phyloP scores from a whole-genome alignment of 176 grass and related monocot genomes.

The Oryza brachyantha region DNA sequence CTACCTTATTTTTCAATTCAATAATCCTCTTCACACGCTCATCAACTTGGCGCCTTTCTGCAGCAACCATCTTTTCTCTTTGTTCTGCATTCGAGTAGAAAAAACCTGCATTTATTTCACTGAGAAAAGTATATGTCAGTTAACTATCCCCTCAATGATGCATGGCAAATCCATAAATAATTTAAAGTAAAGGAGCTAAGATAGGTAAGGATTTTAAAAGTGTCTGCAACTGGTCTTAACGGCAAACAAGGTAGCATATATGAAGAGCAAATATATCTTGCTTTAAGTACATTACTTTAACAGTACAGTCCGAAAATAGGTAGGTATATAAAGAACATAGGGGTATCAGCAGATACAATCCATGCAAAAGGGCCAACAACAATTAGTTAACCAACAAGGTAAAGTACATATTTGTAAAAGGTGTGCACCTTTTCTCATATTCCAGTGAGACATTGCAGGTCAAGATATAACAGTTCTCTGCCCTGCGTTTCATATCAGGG shows the following conservation, averaged over 20 bases:
- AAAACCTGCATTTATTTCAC: slow-evolving; percentile 99
- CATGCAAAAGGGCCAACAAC: not conserved
- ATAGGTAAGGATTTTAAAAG: not conserved
- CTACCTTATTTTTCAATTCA: slow-evolving; percentile 89
- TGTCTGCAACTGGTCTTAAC: not conserved
- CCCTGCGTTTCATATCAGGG: slow-evolving; percentile 98
- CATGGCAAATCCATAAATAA: not conserved
- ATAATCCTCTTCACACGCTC: slow-evolving; percentile 92
- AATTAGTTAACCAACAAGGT: not conserved
- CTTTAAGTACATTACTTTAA: not conserved
- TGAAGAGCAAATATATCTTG: not conserved
- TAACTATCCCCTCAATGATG: not conserved
- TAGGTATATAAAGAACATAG: not conserved
- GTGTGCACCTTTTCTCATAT: slow-evolving; percentile 90
- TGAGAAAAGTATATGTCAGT: slow-evolving; percentile 42
- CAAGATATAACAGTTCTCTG: slow-evolving; percentile 97
- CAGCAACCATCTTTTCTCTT: slow-evolving; percentile 97
- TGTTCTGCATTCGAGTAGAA: slow-evolving; percentile 97
- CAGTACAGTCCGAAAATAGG: not conserved
- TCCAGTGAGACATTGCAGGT: slow-evolving; percentile 96
- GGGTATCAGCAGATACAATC: not conserved
- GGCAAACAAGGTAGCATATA: not conserved
- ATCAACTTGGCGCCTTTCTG: slow-evolving; percentile 94
- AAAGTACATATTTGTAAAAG: not conserved
- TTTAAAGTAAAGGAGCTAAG: not conserved